phyloP scores from a whole-genome alignment of 106 monocot genomes.

The Dioscorea alata region DNA sequence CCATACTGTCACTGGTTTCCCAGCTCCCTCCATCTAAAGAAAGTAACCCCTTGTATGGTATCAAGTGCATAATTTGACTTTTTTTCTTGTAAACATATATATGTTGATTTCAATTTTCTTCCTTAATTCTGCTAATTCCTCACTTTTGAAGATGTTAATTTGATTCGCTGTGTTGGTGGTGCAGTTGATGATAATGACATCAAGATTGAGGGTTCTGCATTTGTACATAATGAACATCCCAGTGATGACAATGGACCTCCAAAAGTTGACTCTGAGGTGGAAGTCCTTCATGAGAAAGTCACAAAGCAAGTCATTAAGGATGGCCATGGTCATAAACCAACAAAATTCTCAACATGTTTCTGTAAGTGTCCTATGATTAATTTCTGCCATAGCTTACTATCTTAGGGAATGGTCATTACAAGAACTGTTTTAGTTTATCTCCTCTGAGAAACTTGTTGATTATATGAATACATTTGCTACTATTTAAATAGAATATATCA shows the following conservation, averaged over 20 bases:
- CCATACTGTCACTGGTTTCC: no score
- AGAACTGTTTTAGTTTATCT: background rate
- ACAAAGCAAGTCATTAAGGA: constrained; percentile 86
- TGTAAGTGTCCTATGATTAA: constrained; percentile 45
- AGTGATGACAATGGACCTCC: constrained; percentile 60
- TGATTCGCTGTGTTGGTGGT: no score
- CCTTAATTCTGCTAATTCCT: no score
- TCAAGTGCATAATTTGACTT: no score
- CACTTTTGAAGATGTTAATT: no score
- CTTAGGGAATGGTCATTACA: background rate
- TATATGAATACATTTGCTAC: background rate
- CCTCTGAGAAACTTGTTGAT: background rate
- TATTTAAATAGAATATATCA: background rate
- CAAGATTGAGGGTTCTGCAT: constrained; percentile 42
- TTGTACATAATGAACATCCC: constrained; percentile 46
- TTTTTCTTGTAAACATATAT: no score
- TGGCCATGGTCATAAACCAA: constrained; percentile 68
- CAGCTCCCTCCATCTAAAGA: no score
- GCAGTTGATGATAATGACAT: constrained; percentile 37
- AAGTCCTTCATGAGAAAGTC: constrained; percentile 83
- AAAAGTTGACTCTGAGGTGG: constrained; percentile 56
- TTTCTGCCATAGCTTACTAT: background rate
- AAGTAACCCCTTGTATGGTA: no score
- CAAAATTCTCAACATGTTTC: constrained; percentile 71
- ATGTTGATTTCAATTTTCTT: no score